Evolutionary conservation across 176 grass and related monocot genomes (phyloP), one percentile per base, ranked within the genome.

Genomic region (Aechmea fasciata): DNA sequence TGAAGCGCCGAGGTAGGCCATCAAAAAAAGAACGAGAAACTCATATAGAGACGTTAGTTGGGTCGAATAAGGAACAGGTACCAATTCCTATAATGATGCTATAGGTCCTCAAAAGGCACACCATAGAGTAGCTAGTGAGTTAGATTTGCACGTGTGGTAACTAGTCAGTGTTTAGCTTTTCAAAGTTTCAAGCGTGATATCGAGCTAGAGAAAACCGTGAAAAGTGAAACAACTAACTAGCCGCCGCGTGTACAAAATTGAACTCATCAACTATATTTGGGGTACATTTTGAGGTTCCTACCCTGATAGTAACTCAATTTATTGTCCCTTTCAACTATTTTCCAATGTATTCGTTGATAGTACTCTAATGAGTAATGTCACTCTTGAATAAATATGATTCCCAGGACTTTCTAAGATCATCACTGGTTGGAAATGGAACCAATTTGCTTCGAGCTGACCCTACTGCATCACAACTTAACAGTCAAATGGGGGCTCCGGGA

Each of bases 331-430:
- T 13, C 55, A 61, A 18, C 48, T 49, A 75, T 70, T 49, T 54
- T 63, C 52, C 33, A 59, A 65, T 50, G 41, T 24, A 9, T 18
- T 8, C 84, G 66, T 79, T 64, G 14, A 52, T 76, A 3, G 17
- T 51, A 67, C 20, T 47, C 73, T 19, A 67, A 25, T 67, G 2
- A 18, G 17, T 19, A 2, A 61, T 61, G 33, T 41, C 33, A 7
- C 55, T 61, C 55, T 61, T 14, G 15, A 19, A 22, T 61, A 61
- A 22, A 73, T 70, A 52, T 91, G 48, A 54, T 64, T 24, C 73
- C 49, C 79, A 91, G 85, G 89, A 91, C 83, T 91, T 91, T 74
- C 79, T 91, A 33, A 71, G 89, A 61, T 91, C 89, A 72, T 88
- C 89, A 26, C 82, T 91, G 76, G 54, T 82, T 65, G 69, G 70